Percentiles rank a stretch among this genome's conserved stretches.
Evolutionary conservation across 805 yeast genomes (phyloP).

Genomic region (Hemisphaericaspora nanyangensis): DNA sequence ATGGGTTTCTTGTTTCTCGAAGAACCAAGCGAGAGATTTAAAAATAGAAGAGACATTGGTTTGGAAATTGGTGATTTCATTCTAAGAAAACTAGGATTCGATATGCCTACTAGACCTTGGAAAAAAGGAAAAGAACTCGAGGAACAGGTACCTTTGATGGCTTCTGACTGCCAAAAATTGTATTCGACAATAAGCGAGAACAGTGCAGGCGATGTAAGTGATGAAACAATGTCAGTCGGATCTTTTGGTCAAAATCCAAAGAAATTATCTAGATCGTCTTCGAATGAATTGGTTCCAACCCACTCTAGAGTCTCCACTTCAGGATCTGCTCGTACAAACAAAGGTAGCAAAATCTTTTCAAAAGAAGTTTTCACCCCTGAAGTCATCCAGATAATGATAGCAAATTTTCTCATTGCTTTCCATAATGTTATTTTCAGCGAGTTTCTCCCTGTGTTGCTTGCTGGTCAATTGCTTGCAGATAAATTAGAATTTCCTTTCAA

Average conservation of each 20-base stretch:
- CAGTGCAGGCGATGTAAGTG: conserved; percentile 13
- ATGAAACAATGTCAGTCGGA: conserved; percentile 6
- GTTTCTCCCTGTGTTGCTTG: conserved; percentile 54
- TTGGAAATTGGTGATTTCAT: conserved; percentile 35
- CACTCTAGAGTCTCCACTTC: conserved; percentile 7
- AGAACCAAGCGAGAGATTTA: conserved; percentile 28
- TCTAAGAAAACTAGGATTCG: conserved; percentile 21
- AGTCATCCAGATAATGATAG: conserved; percentile 26
- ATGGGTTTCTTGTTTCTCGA: conserved; percentile 34
- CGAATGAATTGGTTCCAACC: conserved; percentile 8
- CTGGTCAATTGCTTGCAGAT: conserved; percentile 25
- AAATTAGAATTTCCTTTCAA: conserved; percentile 44
- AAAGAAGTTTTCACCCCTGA: conserved; percentile 24
- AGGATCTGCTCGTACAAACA: conserved; percentile 7
- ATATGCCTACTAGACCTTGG: conserved; percentile 30
- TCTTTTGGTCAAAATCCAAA: conserved; percentile 16
- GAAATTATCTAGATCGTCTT: conserved; percentile 16
- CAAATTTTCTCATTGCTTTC: conserved; percentile 41
- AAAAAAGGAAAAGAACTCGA: conserved; percentile 2
- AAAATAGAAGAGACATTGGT: conserved; percentile 26
- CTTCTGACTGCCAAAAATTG: neutral
- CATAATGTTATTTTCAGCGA: conserved; percentile 51
- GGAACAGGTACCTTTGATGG: conserved; percentile 1
- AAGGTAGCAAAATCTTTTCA: conserved; percentile 14
- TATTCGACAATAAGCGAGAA: conserved; percentile 8